These are phyloP conservation scores for Teunomyces kruisii DNA, from an alignment of 805 yeast species.

Conservation along the genomic window DNA sequence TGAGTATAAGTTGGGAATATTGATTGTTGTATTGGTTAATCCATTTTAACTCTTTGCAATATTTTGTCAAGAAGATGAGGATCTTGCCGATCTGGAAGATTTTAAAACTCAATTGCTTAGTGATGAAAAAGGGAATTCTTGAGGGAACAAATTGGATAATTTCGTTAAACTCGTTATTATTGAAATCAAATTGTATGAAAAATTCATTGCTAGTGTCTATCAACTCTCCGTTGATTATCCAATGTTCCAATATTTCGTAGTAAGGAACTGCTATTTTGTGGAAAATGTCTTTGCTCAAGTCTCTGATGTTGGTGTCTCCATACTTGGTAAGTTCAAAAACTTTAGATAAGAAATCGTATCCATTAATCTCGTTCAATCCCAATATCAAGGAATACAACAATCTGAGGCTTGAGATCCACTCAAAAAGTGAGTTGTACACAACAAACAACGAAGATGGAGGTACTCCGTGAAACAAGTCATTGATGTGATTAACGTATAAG, in stretches of 20 bases:
- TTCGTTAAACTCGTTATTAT: slow-evolving; percentile 31
- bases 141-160: slow-evolving; percentile 30
- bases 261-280: slow-evolving; percentile 56
- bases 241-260: slow-evolving; percentile 53
- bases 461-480: slow-evolving; percentile 27
- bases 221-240: slow-evolving; percentile 72
- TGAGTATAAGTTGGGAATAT: slow-evolving; percentile 30
- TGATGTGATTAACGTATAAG: slow-evolving; percentile 36
- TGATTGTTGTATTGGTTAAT: slow-evolving; percentile 41
- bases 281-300: slow-evolving; percentile 46
- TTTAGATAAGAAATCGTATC: slow-evolving; percentile 55
- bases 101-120: slow-evolving; percentile 36
- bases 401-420: slow-evolving; percentile 57
- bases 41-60: slow-evolving; percentile 73
- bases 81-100: slow-evolving; percentile 73
- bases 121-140: slow-evolving; percentile 49
- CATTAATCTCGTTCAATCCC: slow-evolving; percentile 32
- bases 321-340: slow-evolving; percentile 51
- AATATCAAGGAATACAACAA: slow-evolving; percentile 48
- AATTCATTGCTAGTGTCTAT: slow-evolving; percentile 58
- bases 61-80: slow-evolving; percentile 57
- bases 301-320: slow-evolving; percentile 60
- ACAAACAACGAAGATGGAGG: slow-evolving; percentile 28
- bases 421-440: slow-evolving; percentile 44
- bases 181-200: slow-evolving; percentile 45